A percentile compares a stretch with the other conserved stretches of the same genome.
These are phyloP conservation scores for Suillus cothurnatus DNA, from an alignment of 768 basidiomycete species.

Conservation along the genomic window DNA sequence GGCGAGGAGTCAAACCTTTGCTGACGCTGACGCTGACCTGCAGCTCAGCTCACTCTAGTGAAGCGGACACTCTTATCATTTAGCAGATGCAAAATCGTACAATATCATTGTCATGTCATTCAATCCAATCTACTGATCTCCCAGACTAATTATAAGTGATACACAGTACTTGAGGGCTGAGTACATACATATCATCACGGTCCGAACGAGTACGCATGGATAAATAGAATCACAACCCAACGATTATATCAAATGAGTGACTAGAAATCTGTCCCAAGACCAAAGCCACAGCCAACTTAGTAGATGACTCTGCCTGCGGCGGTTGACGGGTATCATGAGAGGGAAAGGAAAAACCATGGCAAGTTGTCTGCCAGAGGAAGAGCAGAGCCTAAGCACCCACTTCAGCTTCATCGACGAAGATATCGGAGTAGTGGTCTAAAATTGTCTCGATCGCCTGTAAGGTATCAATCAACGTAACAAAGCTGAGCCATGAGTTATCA, in stretches of 20 bases:
- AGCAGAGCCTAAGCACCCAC: slow-evolving; percentile 26
- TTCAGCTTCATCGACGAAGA: slow-evolving; percentile 91
- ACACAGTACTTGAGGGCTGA: slow-evolving; percentile 13
- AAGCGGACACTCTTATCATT: neutral
- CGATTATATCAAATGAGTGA: slow-evolving; percentile 7
- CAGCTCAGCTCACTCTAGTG: neutral
- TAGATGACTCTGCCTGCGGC: neutral
- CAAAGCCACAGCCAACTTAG: neutral
- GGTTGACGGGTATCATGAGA: slow-evolving; percentile 28
- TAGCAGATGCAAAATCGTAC: neutral
- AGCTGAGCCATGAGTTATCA: neutral
- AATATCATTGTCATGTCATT: neutral
- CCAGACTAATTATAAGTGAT: slow-evolving; percentile 6
- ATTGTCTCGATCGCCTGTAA: slow-evolving; percentile 92
- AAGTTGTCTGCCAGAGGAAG: slow-evolving; percentile 16
- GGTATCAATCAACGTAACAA: slow-evolving; percentile 11
- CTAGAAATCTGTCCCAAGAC: slow-evolving; percentile 1
- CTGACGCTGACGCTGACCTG: neutral
- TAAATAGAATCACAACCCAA: slow-evolving; percentile 20
- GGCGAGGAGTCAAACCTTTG: neutral
- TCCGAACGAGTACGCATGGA: slow-evolving; percentile 17
- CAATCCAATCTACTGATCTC: neutral
- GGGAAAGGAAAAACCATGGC: slow-evolving; percentile 21
- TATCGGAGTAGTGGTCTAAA: slow-evolving; percentile 90
- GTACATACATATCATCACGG: slow-evolving; percentile 24